These are phyloP conservation scores for Podila epicladia DNA, from an alignment of 192 early-diverging fungal species.

Conservation along the genomic window DNA sequence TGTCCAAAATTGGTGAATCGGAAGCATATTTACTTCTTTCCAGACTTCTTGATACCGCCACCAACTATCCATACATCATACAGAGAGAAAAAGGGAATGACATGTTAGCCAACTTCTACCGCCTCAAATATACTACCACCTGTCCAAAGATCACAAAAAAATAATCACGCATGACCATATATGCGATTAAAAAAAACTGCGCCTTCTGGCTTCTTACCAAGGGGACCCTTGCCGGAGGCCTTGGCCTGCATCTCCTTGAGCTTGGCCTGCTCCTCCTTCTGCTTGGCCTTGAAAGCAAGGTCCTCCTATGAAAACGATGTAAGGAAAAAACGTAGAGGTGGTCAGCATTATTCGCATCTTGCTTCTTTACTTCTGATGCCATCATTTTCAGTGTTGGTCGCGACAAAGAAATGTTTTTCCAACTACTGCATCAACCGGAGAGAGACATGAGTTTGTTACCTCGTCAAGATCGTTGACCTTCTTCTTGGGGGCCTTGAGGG, in stretches of 20 bases:
- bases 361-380: too few species aligned
- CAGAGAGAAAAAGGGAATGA: slow-evolving; percentile 8
- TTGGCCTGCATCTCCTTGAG: slow-evolving; percentile 78
- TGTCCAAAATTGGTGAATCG: too few species aligned
- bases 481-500: slow-evolving; percentile 89
- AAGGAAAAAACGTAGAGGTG: background rate
- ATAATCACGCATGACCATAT: background rate
- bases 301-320: slow-evolving; percentile 62
- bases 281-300: slow-evolving; percentile 80
- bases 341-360: background rate
- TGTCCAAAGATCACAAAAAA: background rate
- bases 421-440: background rate
- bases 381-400: too few species aligned
- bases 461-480: slow-evolving; percentile 69
- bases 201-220: slow-evolving; percentile 53
- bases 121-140: too few species aligned
- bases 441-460: slow-evolving; percentile 22
- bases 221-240: slow-evolving; percentile 72
- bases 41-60: slow-evolving; percentile 83
- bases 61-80: slow-evolving; percentile 41
- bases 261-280: slow-evolving; percentile 80
- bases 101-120: too few species aligned
- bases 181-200: background rate
- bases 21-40: slow-evolving; percentile 68
- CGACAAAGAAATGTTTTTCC: background rate